Percentiles rank a stretch among this genome's conserved stretches.
These are phyloP conservation scores for Spergularia azorica DNA, from an alignment of 179 eudicot species.

Conservation along the genomic window DNA sequence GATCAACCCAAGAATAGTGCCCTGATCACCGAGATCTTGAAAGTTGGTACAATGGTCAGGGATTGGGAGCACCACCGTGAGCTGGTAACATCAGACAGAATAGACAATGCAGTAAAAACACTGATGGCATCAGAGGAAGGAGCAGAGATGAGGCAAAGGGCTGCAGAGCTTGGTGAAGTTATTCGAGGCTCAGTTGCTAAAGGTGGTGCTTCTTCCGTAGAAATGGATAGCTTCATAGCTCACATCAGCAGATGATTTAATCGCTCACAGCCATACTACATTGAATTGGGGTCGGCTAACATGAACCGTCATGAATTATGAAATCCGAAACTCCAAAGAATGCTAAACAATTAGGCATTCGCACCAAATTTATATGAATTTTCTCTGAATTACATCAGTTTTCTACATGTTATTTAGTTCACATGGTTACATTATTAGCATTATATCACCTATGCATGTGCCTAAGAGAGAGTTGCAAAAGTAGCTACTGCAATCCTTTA, in stretches of 20 bases:
- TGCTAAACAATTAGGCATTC: too few relatives aligned
- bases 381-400: too few relatives aligned
- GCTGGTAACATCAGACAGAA: conserved; percentile 27
- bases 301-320: too few relatives aligned
- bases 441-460: too few relatives aligned
- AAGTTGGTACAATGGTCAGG: conserved; percentile 37
- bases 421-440: too few relatives aligned
- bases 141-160: conserved; percentile 44
- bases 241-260: conserved; percentile 42
- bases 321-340: too few relatives aligned
- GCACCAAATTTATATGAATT: too few relatives aligned
- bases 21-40: conserved; percentile 40
- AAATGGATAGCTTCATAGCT: conserved; percentile 52
- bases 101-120: conserved; percentile 41
- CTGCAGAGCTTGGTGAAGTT: conserved; percentile 31
- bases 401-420: too few relatives aligned
- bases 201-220: conserved; percentile 43
- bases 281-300: neutral
- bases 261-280: neutral
- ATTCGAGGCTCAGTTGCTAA: conserved; percentile 33
- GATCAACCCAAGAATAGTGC: conserved; percentile 59
- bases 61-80: conserved; percentile 38
- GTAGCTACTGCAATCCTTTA: too few relatives aligned
- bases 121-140: conserved; percentile 58
- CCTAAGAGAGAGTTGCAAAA: too few relatives aligned